Conservation (phyloP, 2,329 filamentous ascomycete species). For the Aschersonia sp. region DNA sequence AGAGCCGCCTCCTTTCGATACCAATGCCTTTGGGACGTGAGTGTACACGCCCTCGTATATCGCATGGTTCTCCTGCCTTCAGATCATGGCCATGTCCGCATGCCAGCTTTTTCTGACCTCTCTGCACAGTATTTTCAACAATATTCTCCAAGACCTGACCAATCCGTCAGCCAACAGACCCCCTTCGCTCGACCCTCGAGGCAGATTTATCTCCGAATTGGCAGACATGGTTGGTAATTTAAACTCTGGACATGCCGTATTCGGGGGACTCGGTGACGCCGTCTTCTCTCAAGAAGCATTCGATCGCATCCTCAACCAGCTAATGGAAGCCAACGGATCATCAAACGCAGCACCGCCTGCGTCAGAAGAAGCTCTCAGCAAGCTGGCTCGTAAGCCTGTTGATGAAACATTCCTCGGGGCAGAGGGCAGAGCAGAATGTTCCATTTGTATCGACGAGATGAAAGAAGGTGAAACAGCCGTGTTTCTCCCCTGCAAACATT, state of each 20-base stretch:
- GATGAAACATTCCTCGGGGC: conserved; percentile 53
- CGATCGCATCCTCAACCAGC: conserved; percentile 71
- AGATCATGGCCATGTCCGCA: not conserved
- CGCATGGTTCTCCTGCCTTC: not conserved
- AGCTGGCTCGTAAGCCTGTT: conserved; percentile 57
- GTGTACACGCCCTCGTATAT: conserved; percentile 6
- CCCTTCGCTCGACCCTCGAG: too few species aligned
- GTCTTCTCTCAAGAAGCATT: conserved; percentile 86
- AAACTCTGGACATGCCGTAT: conserved; percentile 34
- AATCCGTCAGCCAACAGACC: not conserved
- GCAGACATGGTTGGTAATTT: conserved; percentile 41
- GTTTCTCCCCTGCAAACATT: conserved; percentile 76
- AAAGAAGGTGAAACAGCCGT: conserved; percentile 59
- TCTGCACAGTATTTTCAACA: conserved; percentile 27
- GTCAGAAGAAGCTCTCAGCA: conserved; percentile 56
- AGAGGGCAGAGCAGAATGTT: conserved; percentile 67
- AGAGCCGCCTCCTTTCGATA: not conserved
- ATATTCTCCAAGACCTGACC: conserved; percentile 23
- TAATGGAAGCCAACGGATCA: conserved; percentile 72
- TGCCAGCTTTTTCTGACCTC: conserved; percentile 2
- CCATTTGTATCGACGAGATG: conserved; percentile 87
- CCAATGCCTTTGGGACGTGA: conserved; percentile 35
- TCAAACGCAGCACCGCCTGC: conserved; percentile 76
- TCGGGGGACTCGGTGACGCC: conserved; percentile 70
- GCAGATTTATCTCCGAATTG: conserved; percentile 20